Conservation (phyloP, 345 rosid species). For the Pistacia integerrima region DNA sequence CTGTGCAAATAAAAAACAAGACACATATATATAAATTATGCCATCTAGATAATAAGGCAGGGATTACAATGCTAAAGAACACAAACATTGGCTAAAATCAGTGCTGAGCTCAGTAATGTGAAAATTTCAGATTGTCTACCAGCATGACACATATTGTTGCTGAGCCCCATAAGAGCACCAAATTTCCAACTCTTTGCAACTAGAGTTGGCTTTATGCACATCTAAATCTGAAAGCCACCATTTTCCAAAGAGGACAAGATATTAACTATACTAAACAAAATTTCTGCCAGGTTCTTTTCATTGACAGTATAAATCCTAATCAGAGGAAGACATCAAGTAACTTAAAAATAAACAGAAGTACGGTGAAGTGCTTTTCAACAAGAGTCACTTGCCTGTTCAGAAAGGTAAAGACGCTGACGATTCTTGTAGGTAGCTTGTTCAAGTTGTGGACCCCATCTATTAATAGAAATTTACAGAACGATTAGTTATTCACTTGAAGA, state of each 20-base stretch:
- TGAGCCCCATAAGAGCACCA: not conserved
- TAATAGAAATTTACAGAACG: conserved; percentile 5
- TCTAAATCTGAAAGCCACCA: not conserved
- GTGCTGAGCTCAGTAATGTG: not conserved
- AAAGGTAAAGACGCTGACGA: conserved; percentile 69
- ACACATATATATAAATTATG: not conserved
- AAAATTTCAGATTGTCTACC: not conserved
- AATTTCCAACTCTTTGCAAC: not conserved
- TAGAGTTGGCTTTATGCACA: not conserved
- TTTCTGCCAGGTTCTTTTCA: not conserved
- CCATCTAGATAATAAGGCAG: not conserved
- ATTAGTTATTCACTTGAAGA: not conserved
- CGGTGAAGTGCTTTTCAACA: not conserved
- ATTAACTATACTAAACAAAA: not conserved
- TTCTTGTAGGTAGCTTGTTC: conserved; percentile 71
- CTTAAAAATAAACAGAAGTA: not conserved
- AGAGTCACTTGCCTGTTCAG: conserved; percentile 51
- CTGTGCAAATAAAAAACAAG: not conserved
- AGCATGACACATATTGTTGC: not conserved
- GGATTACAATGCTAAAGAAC: not conserved
- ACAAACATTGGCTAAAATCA: not conserved
- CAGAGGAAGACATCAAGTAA: not conserved
- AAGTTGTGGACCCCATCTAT: conserved; percentile 74
- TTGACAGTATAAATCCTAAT: not conserved
- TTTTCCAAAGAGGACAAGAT: not conserved